A percentile compares a stretch with the other conserved stretches of the same genome.
Conservation (phyloP, 2,329 filamentous ascomycete species). For the Mariannaea elegans region DNA sequence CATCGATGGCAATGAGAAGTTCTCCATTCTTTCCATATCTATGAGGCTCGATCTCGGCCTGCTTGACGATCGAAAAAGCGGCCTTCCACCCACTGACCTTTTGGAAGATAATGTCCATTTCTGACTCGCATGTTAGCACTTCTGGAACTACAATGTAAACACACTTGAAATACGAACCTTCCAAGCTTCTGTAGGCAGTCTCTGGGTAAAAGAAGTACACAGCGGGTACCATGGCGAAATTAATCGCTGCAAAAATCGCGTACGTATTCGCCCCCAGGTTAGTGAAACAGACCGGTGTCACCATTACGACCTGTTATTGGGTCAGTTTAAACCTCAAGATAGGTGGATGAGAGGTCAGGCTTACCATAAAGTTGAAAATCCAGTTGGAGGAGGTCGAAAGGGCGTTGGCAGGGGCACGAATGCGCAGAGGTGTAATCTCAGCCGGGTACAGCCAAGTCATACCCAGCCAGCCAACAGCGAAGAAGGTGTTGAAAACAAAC, state of each 20-base stretch:
- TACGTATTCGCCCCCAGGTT: conserved; percentile 69
- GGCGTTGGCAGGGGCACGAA: conserved; percentile 69
- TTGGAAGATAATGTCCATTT: conserved; percentile 72
- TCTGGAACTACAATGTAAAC: no score
- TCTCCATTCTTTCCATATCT: conserved; percentile 69
- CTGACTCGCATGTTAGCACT: conserved; percentile 36
- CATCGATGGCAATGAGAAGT: conserved; percentile 58
- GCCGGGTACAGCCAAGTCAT: conserved; percentile 72
- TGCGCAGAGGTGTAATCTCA: conserved; percentile 73
- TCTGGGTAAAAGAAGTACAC: conserved; percentile 73
- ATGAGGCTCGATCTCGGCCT: conserved; percentile 57
- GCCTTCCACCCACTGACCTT: conserved; percentile 57
- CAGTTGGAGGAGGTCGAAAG: conserved; percentile 64
- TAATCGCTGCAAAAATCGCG: conserved; percentile 73
- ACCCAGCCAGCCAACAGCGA: conserved; percentile 67
- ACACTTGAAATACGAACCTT: conserved; percentile 39
- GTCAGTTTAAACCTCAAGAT: background rate
- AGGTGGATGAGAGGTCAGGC: no score
- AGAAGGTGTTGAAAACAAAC: conserved; percentile 69
- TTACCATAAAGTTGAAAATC: conserved; percentile 69
- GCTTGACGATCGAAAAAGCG: conserved; percentile 48
- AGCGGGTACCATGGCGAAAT: conserved; percentile 65
- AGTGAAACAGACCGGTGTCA: conserved; percentile 66
- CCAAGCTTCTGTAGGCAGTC: conserved; percentile 69
- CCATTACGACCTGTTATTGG: conserved; percentile 61